Evolutionary conservation across 805 yeast genomes (phyloP).

Genomic region (Candida anglica): DNA sequence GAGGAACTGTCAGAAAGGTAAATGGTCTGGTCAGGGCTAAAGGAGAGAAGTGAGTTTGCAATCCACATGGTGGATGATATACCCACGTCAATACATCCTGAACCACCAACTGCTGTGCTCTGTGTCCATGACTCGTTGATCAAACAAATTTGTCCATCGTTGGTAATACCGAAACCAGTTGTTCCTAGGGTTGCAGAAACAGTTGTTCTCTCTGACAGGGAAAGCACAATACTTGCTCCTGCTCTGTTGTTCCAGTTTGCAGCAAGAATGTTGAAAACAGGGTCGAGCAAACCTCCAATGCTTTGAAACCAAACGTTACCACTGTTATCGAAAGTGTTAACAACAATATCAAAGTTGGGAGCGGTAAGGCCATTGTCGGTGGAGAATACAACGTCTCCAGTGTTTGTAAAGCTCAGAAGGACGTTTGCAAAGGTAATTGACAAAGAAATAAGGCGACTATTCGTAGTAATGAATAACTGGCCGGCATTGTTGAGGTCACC

Average conservation of each 20-base stretch:
- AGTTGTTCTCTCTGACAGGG: slow-evolving; percentile 6
- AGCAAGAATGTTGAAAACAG: slow-evolving; percentile 7
- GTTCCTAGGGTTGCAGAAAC: slow-evolving; percentile 9
- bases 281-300: background rate
- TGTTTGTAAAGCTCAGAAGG: slow-evolving; percentile 5
- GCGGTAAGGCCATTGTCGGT: slow-evolving; percentile 12
- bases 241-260: slow-evolving; percentile 12
- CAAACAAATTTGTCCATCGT: slow-evolving; percentile 24
- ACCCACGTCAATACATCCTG: slow-evolving; percentile 25
- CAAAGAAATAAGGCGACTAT: slow-evolving; percentile 12
- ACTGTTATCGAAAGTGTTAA: slow-evolving; percentile 14
- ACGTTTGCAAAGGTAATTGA: slow-evolving; percentile 13
- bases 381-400: slow-evolving; percentile 18
- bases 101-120: slow-evolving; percentile 16
- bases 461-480: slow-evolving; percentile 19
- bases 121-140: slow-evolving; percentile 18
- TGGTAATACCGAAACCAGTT: slow-evolving; percentile 8
- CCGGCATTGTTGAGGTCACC: slow-evolving; percentile 18
- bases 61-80: slow-evolving; percentile 7
- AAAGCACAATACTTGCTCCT: slow-evolving; percentile 11
- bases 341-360: slow-evolving; percentile 14
- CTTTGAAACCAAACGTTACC: slow-evolving; percentile 11
- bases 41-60: slow-evolving; percentile 10
- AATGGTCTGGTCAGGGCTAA: slow-evolving; percentile 9
- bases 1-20: slow-evolving; percentile 7